Base-by-base conservation (phyloP, 805 yeast genomes). In the Candida wancherniae region DNA sequence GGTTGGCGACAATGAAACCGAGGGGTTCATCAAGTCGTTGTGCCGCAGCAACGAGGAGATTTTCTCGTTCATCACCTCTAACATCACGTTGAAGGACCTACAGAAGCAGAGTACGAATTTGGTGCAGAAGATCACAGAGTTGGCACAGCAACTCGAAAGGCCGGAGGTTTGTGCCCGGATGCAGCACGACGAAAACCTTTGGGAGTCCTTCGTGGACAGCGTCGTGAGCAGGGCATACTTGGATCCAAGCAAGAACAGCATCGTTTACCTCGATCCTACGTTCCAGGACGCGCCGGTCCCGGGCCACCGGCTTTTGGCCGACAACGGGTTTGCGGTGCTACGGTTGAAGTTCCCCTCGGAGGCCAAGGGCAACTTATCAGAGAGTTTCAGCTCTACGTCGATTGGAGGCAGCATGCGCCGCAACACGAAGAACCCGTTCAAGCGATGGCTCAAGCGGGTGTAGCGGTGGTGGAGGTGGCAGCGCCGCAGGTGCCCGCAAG, bases 11-110 rank as follows among this genome's bases (percentile, higher is more conserved):
- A 46, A 48, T 42, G 82, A 78, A 20, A 69, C 81, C 4, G 80
- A 73, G 37, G 75, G 77, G 15, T 75, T 78, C 49, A 61, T 77
- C 29, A 69, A 69, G 45, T 63, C 71, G 22, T 45, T 53, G 23
- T 50, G 57, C 29, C 42, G 55, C 11, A 50, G 49, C 37, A 50
- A 50, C 36, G 57, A 51, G 33, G 48, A 51, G 28, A 50, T 53
- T 10, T 53, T 47, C 35, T 63, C 68, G 18, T 66, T 67, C 45
- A 65, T 68, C 17, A 57, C 60, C 1, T 56, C 70, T 19, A 61
- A 63, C 39, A 57, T 67, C 22, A 61, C 70, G 3, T 49, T 68
- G 24, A 56, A 53, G 34, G 74, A 68, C 35, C 40, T 68, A 16
- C 71, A 63, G 42, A 61, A 60, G 36, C 61, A 61, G 33, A 52